phyloP scores from a whole-genome alignment of 306 rosid genomes.

The Cucumis hystrix region DNA sequence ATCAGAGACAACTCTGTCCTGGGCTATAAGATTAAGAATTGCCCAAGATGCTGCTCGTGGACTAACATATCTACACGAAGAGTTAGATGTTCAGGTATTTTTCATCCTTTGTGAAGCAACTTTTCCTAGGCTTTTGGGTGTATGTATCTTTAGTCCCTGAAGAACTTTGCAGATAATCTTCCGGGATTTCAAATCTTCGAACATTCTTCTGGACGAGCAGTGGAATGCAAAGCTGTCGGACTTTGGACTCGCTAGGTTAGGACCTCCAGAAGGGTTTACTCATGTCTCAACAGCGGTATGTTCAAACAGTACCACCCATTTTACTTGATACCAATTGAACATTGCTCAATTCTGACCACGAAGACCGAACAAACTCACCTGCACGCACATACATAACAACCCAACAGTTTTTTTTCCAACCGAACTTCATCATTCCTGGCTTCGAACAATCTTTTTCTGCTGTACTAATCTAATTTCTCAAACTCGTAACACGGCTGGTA shows the following conservation, averaged over 20 bases:
- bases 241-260: constrained; percentile 92
- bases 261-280: constrained; percentile 86
- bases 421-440: neutral
- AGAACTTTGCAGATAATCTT: constrained; percentile 54
- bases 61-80: constrained; percentile 74
- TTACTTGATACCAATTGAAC: neutral
- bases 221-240: constrained; percentile 98
- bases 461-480: neutral
- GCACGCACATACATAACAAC: neutral
- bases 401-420: neutral
- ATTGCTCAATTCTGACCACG: neutral
- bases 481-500: neutral
- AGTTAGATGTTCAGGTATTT: constrained; percentile 83
- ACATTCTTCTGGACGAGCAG: constrained; percentile 80
- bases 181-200: constrained; percentile 95
- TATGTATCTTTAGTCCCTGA: neutral
- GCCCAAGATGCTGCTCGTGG: constrained; percentile 95
- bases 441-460: neutral
- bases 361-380: neutral
- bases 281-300: constrained; percentile 98
- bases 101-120: neutral
- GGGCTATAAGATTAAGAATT: constrained; percentile 71
- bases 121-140: neutral
- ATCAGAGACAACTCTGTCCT: constrained; percentile 48
- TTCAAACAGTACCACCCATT: neutral